Conservation (phyloP, 495 filamentous ascomycete species). For the Aspergillus avenaceus region DNA sequence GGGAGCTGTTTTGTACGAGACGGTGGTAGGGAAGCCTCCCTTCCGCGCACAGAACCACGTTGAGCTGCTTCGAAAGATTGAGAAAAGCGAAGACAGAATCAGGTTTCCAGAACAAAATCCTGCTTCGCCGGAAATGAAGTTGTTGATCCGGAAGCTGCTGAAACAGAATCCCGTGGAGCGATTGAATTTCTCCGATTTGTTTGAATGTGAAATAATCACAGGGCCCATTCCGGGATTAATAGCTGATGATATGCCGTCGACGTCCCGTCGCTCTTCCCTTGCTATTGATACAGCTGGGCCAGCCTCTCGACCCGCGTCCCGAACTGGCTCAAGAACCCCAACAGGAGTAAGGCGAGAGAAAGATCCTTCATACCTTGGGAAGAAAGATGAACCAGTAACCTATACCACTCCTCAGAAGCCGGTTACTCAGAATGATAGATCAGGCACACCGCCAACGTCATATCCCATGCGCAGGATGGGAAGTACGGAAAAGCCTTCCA, state of each 20-base stretch:
- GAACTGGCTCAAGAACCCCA: conserved; percentile 13
- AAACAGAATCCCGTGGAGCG: conserved; percentile 82
- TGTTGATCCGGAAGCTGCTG: conserved; percentile 72
- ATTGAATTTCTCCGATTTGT: conserved; percentile 79
- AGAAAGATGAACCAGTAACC: conserved; percentile 21
- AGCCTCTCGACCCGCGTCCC: conserved; percentile 24
- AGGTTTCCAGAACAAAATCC: conserved; percentile 70
- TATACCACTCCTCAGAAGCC: conserved; percentile 25
- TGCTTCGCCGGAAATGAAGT: conserved; percentile 74
- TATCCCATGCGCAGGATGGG: conserved; percentile 34
- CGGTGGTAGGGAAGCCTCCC: conserved; percentile 85
- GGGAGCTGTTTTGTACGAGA: conserved; percentile 91
- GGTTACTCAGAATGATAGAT: conserved; percentile 19
- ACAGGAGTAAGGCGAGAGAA: conserved; percentile 12
- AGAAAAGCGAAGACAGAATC: conserved; percentile 78
- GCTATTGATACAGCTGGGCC: conserved; percentile 10
- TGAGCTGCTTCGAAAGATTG: conserved; percentile 86
- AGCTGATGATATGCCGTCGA: conserved; percentile 61
- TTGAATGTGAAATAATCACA: conserved; percentile 66
- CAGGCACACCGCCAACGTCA: conserved; percentile 34
- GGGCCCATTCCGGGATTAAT: conserved; percentile 79
- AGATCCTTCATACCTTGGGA: conserved; percentile 20
- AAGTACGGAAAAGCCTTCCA: conserved; percentile 35
- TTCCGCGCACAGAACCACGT: conserved; percentile 94
- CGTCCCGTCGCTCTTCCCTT: conserved; percentile 17